These are phyloP conservation scores for Populus euphratica DNA, from an alignment of 345 rosid species.

Conservation along the genomic window DNA sequence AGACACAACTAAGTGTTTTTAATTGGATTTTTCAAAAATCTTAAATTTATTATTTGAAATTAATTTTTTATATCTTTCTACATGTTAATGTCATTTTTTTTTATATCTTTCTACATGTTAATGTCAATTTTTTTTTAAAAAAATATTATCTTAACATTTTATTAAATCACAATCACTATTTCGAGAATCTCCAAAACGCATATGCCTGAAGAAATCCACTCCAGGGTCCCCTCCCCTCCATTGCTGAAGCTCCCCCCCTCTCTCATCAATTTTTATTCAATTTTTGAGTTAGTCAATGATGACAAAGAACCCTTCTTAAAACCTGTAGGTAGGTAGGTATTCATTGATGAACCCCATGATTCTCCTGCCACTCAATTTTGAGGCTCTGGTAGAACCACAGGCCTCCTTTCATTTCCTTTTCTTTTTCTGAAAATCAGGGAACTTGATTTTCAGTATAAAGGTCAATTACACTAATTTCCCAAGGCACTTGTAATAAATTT, in stretches of 20 bases:
- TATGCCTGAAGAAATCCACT: neutral
- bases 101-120: no score
- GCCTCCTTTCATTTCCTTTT: no score
- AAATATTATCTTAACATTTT: no score
- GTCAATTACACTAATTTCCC: neutral
- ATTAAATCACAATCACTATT: no score
- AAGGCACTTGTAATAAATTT: neutral
- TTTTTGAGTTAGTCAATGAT: neutral
- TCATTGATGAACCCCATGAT: neutral
- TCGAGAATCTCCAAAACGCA: no score
- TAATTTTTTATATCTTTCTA: no score
- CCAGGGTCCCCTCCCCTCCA: constrained; percentile 1
- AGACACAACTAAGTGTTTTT: neutral
- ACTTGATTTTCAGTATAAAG: neutral
- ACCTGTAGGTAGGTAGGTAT: no score
- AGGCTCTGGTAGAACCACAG: neutral
- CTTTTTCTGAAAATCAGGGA: no score
- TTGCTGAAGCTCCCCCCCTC: neutral
- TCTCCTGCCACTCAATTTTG: neutral
- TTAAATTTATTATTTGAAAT: no score
- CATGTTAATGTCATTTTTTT: no score
- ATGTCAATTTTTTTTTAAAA: no score
- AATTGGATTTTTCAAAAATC: no score
- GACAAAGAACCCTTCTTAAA: neutral
- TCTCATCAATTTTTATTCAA: neutral